phyloP scores from a whole-genome alignment of 495 filamentous ascomycete genomes.

The Symbiotaphrina buchneri region DNA sequence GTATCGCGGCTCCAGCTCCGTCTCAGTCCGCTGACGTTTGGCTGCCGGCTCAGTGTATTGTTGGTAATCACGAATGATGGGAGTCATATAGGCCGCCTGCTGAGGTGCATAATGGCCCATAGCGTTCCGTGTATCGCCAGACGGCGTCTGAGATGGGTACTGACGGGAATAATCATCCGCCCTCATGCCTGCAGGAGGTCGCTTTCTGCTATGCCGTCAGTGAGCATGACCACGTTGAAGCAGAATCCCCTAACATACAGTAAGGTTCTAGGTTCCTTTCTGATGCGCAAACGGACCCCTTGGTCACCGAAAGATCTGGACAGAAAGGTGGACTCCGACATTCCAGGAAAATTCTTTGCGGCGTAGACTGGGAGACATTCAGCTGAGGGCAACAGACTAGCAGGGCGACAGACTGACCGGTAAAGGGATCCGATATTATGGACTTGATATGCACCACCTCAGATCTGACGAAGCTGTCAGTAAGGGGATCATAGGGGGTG shows the following conservation, averaged over 20 bases:
- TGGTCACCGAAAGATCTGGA: constrained; percentile 91
- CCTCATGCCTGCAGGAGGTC: neutral
- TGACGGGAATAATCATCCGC: neutral
- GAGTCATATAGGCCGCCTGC: neutral
- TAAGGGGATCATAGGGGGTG: neutral
- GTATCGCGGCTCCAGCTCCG: constrained; percentile 4
- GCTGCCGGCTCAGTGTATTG: constrained; percentile 3
- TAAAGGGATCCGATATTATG: constrained; percentile 51
- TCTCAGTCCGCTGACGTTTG: constrained; percentile 8
- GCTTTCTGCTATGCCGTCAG: constrained; percentile 3
- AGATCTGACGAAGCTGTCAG: constrained; percentile 15
- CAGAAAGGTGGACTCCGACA: constrained; percentile 77
- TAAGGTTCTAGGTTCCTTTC: constrained; percentile 56
- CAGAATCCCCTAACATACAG: constrained; percentile 10
- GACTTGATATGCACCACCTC: constrained; percentile 45
- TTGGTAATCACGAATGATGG: neutral
- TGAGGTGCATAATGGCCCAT: neutral
- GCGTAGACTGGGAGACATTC: constrained; percentile 29
- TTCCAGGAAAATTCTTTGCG: constrained; percentile 64
- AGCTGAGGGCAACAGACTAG: neutral
- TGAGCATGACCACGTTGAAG: neutral
- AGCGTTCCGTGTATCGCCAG: neutral
- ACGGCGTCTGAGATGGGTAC: neutral
- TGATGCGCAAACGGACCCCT: constrained; percentile 68
- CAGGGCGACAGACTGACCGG: constrained; percentile 21